A percentile compares a stretch with the other conserved stretches of the same genome.
Evolutionary conservation across 2,329 filamentous ascomycete genomes (phyloP).

Genomic region (Aspergillus ruber): DNA sequence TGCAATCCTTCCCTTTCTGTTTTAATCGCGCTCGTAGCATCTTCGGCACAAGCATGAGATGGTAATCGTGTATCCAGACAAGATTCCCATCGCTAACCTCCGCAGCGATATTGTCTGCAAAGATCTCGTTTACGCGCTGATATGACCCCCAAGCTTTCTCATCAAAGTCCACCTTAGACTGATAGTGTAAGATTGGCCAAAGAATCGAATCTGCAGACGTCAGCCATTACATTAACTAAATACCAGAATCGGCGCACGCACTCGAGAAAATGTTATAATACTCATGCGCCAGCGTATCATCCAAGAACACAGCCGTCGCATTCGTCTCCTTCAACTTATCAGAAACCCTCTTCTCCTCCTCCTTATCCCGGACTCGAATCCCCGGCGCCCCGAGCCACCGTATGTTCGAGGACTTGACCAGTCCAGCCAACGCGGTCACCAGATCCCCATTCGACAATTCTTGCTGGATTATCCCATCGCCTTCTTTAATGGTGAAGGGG

Average conservation of each 20-base stretch:
- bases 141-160: slow-evolving; percentile 82
- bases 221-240: not conserved
- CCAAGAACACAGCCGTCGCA: slow-evolving; percentile 76
- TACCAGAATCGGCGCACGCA: slow-evolving; percentile 38
- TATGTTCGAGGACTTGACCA: slow-evolving; percentile 79
- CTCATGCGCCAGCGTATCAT: slow-evolving; percentile 74
- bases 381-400: slow-evolving; percentile 94
- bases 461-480: slow-evolving; percentile 73
- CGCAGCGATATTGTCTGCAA: slow-evolving; percentile 72
- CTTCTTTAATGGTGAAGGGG: slow-evolving; percentile 56
- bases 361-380: slow-evolving; percentile 67
- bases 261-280: slow-evolving; percentile 95
- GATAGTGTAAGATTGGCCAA: slow-evolving; percentile 92
- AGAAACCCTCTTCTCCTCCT: slow-evolving; percentile 61
- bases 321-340: slow-evolving; percentile 68
- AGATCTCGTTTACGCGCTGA: slow-evolving; percentile 77
- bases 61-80: slow-evolving; percentile 93
- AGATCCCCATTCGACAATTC: slow-evolving; percentile 85
- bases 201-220: slow-evolving; percentile 70
- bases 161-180: slow-evolving; percentile 87
- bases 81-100: slow-evolving; percentile 81
- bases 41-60: slow-evolving; percentile 82
- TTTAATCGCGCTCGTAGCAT: slow-evolving; percentile 73
- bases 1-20: slow-evolving; percentile 68
- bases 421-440: slow-evolving; percentile 75